These are phyloP conservation scores for Ascosphaera acerosa DNA, from an alignment of 2,329 filamentous ascomycete genomes.

Conservation along the genomic window DNA sequence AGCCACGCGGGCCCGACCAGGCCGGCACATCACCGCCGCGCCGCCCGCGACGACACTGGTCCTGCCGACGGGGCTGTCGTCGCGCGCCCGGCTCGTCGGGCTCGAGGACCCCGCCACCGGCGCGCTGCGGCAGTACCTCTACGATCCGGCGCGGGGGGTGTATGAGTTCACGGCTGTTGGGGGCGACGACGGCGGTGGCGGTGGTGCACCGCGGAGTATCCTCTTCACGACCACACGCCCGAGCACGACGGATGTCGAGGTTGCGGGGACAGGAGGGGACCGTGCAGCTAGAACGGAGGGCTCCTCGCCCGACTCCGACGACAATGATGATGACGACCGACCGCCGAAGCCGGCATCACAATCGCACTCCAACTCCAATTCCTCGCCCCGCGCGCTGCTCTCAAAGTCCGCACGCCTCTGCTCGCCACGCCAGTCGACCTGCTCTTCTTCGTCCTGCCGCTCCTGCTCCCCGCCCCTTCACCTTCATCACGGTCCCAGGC, in stretches of 20 bases:
- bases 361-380: constrained; percentile 2
- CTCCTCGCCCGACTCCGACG: constrained; percentile 5
- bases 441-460: constrained; percentile 58
- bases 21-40: not conserved
- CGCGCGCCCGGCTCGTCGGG: constrained; percentile 28
- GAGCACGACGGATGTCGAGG: not conserved
- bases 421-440: constrained; percentile 66
- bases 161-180: constrained; percentile 35
- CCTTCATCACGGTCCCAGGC: constrained; percentile 18
- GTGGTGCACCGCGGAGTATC: constrained; percentile 27
- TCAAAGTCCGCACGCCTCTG: constrained; percentile 47
- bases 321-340: not conserved
- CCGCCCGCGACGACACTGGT: constrained; percentile 27
- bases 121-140: constrained; percentile 27
- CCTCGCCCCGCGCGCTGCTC: constrained; percentile 29
- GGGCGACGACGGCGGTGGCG: constrained; percentile 25
- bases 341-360: not conserved
- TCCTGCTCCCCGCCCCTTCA: constrained; percentile 26
- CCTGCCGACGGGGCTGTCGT: constrained; percentile 27
- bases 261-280: constrained; percentile 1
- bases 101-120: constrained; percentile 28
- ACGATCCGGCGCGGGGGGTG: constrained; percentile 31
- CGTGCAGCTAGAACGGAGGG: constrained; percentile 3
- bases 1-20: not conserved
- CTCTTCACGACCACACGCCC: constrained; percentile 18